A percentile compares a stretch with the other conserved stretches of the same genome.
Evolutionary conservation across 129 eudicot genomes (phyloP).

Genomic region (Tagetes erecta): DNA sequence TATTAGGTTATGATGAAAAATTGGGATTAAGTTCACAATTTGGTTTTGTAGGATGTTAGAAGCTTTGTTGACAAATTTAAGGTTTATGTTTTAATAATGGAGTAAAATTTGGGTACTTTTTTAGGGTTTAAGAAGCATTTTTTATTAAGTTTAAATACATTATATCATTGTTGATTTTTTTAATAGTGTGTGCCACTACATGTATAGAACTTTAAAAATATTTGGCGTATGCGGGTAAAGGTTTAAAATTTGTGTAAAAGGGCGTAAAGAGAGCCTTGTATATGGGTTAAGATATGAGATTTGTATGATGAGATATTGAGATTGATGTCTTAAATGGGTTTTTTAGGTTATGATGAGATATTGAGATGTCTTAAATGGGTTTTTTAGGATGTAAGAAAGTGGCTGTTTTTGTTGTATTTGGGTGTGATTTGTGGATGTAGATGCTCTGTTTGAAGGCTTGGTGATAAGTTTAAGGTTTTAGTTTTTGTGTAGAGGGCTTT

Average conservation of each 20-base stretch:
- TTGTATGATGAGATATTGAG: neutral
- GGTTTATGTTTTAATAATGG: neutral
- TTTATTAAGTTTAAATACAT: neutral
- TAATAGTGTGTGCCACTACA: neutral
- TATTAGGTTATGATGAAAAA: neutral
- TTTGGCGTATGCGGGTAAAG: neutral
- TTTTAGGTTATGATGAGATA: neutral
- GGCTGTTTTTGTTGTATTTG: too few species aligned
- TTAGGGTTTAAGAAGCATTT: neutral
- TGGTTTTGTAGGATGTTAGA: slow-evolving; percentile 6
- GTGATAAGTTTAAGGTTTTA: neutral
- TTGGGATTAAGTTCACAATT: neutral
- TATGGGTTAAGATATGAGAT: neutral
- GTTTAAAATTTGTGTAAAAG: neutral
- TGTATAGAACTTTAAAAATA: neutral
- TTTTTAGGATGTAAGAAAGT: neutral
- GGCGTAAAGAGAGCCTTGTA: neutral
- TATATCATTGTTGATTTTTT: neutral
- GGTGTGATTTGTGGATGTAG: too few species aligned
- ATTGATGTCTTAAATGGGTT: slow-evolving; percentile 1
- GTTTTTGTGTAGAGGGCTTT: neutral
- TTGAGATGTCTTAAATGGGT: neutral
- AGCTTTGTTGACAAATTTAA: neutral
- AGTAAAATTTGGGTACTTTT: neutral
- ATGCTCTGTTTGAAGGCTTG: neutral